A percentile compares a stretch with the other conserved stretches of the same genome.
These are phyloP conservation scores for Bipolaris oryzae DNA, from an alignment of 2,329 filamentous ascomycete species.

Conservation along the genomic window DNA sequence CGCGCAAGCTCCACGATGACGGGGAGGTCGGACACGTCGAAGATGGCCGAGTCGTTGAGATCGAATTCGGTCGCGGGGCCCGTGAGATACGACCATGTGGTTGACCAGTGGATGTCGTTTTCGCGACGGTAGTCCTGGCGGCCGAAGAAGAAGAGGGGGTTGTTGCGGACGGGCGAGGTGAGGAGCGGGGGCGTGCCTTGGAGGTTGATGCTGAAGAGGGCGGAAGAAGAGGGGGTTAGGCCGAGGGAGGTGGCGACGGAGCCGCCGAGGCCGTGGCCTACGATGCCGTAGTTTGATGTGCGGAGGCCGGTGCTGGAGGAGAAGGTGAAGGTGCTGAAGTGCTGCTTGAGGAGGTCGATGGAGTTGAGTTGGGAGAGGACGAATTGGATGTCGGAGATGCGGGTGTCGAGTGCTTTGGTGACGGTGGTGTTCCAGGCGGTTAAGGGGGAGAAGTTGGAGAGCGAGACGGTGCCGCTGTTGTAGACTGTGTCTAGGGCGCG, in stretches of 20 bases:
- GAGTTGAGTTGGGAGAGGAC: conserved; percentile 22
- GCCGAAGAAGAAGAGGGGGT: conserved; percentile 36
- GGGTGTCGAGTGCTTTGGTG: conserved; percentile 17
- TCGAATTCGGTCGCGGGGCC: conserved; percentile 32
- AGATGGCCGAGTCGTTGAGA: conserved; percentile 22
- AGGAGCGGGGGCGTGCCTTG: conserved; percentile 28
- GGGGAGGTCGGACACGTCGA: conserved; percentile 35
- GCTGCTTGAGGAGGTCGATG: neutral
- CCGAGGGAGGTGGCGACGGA: conserved; percentile 28
- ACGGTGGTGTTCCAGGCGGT: conserved; percentile 26
- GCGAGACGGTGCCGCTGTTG: conserved; percentile 23
- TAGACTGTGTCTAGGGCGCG: conserved; percentile 23
- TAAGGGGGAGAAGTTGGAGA: conserved; percentile 23
- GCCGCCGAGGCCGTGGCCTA: conserved; percentile 42
- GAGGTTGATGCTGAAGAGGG: conserved; percentile 31
- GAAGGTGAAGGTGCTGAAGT: conserved; percentile 25
- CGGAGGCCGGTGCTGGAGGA: conserved; percentile 2
- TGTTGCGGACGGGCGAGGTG: neutral
- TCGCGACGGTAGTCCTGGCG: conserved; percentile 85
- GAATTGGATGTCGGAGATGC: conserved; percentile 27
- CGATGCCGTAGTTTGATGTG: conserved; percentile 16
- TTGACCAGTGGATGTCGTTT: conserved; percentile 87
- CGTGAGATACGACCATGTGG: conserved; percentile 56
- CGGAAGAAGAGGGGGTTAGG: neutral
- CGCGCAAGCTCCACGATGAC: conserved; percentile 23